Evolutionary conservation across 2,329 filamentous ascomycete species (phyloP), one percentile per base, ranked within the genome.

Genomic region (Diaporthe ilicicola): DNA sequence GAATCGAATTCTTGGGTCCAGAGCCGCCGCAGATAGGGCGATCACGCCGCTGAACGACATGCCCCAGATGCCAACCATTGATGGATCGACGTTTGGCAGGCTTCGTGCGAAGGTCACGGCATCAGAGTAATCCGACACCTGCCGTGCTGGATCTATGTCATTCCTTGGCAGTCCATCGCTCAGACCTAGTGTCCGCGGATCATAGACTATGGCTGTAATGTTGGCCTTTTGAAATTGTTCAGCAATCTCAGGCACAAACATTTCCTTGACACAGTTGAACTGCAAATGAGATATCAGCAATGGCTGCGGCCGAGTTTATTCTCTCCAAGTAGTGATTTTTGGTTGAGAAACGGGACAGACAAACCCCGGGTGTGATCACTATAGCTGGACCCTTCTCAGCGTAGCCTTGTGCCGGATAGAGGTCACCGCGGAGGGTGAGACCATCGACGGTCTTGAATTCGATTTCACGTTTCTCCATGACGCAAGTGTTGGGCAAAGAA

Each of bases 21-120:
- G 61, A 1, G 78, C 74, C 9, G 79, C 79, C 1, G 78, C 74
- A 13, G 68, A 74, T 0, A 79, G 70, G 1, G 77, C 76, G 3
- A 81, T 73, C 1, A 69, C 69, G 8, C 59, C 79, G 29, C 72
- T 53, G 51, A 81, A 79, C 4, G 80, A 83, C 55, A 78, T 75
- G 7, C 82, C 82, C 81, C 81, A 84, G 74, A 82, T 74, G 4
- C 55, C 76, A 42, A 83, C 77, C 19, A 74, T 72, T 15, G 74
- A 69, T 2, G 78, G 72, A 51, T 81, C 75, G 13, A 82, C 80
- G n/a, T 70, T 74, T 4, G 75, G 64, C 17, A 76, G 74, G 6
- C 53, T 69, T 37, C 65, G 44, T 4, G 81, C 73, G 70, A 77
- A 83, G 10, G 77, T 81, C 44, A 83, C 71, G 3, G 80, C 81